Evolutionary conservation across 306 rosid species (phyloP), one percentile per base, ranked within the genome.

Genomic region (Carpinus viminea): DNA sequence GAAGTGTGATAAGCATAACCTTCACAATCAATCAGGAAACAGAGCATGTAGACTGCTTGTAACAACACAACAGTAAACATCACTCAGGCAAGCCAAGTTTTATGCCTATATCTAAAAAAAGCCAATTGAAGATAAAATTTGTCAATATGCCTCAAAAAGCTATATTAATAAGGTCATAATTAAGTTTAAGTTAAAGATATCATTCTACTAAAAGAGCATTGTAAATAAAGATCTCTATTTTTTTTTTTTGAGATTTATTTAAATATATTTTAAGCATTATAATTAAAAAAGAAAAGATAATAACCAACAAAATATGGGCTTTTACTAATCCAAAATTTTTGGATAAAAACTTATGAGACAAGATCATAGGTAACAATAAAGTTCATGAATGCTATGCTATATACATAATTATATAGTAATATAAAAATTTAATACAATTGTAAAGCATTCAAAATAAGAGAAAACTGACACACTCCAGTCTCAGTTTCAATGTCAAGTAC

Each of bases 401-500:
- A 36, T 72, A 24, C 26, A 28, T 64, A 28, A 28, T 15, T 41
- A 52, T 3, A 78, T 10, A 69, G 47, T 47, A 18, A 51, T 36
- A 65, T 34, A 72, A 76, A 72, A 72, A 34, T 12, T 76, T 36
- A 12, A 46, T 21, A 41, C 13, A 34, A 65, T n/a, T 36, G 54
- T 66, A 81, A 60, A 21, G 36, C 26, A 28, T 56, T 78, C 47
- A 62, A 50, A 28, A 55, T 17, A 20, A n/a, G 38, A 50, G 54
- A 79, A 72, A 81, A 54, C 59, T 62, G 47, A 36, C 56, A 60
- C 17, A 77, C 73, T 76, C 79, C 80, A 76, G 43, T 83, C 81
- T 93, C 83, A 90, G 66, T 92, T 78, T 91, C 97, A 18, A 87
- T 81, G 60, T 94, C 98, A 80, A 94, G 84, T 18, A 92, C 90